Percentiles rank a stretch among this genome's conserved stretches.
Evolutionary conservation across 106 monocot genomes (phyloP).

Genomic region (Platanthera zijinensis): DNA sequence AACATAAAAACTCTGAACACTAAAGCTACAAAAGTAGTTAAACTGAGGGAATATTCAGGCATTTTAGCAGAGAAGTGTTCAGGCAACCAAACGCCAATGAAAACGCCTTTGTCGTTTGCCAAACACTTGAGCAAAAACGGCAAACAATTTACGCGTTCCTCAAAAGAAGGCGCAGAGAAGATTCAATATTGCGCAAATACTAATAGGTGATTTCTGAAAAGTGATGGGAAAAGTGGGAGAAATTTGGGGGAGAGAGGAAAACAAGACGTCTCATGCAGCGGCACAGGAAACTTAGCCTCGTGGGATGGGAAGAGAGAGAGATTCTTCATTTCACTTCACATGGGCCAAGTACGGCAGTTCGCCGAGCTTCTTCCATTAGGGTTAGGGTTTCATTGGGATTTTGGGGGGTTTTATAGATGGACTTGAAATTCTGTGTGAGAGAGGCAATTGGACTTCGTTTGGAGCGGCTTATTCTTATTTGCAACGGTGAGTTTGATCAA

Average conservation of each 20-base stretch:
- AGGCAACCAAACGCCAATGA: not conserved
- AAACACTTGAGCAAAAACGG: not conserved
- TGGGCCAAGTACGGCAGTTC: not conserved
- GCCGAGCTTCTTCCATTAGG: not conserved
- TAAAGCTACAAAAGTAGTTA: not conserved
- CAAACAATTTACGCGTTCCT: not conserved
- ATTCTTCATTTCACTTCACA: not conserved
- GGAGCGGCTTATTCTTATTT: too few species aligned
- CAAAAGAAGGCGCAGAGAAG: not conserved
- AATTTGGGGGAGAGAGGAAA: not conserved
- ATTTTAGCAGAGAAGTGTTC: not conserved
- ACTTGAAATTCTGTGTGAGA: too few species aligned
- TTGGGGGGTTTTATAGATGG: too few species aligned
- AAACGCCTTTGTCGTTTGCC: not conserved
- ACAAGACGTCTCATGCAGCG: not conserved
- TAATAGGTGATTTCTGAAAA: not conserved
- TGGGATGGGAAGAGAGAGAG: not conserved
- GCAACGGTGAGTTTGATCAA: too few species aligned
- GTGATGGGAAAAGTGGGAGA: not conserved
- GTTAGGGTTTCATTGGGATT: not conserved
- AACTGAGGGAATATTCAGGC: not conserved
- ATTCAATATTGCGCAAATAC: not conserved
- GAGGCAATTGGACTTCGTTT: too few species aligned
- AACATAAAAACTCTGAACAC: too few species aligned
- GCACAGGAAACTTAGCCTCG: constrained; percentile 2